A percentile compares a stretch with the other conserved stretches of the same genome.
Conservation (phyloP, 306 rosid species). For the Begonia loranthoides region DNA sequence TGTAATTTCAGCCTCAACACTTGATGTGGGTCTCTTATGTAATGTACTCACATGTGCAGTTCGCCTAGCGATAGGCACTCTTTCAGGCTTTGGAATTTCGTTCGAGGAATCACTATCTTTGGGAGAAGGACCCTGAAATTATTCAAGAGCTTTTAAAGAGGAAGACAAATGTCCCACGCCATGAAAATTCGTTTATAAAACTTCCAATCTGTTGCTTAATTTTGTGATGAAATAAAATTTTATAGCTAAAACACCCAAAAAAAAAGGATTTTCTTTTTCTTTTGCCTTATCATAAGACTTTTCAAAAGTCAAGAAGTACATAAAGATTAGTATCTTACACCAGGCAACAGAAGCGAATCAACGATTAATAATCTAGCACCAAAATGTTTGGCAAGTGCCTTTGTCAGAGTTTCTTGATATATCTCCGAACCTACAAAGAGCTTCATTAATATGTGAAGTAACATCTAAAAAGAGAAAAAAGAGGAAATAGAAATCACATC, state of each 20-base stretch:
- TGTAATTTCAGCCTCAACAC: constrained; percentile 81
- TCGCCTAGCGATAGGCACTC: constrained; percentile 38
- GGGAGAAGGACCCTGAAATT: constrained; percentile 36
- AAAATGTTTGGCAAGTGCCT: constrained; percentile 88
- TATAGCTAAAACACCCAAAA: too few species aligned
- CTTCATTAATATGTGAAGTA: neutral
- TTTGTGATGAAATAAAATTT: too few species aligned
- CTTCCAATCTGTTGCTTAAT: too few species aligned
- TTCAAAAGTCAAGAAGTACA: neutral
- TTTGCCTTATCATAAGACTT: too few species aligned
- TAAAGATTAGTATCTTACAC: constrained; percentile 44
- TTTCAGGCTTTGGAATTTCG: constrained; percentile 57
- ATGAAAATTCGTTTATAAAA: too few species aligned
- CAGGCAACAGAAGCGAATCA: constrained; percentile 70
- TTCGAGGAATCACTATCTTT: constrained; percentile 49
- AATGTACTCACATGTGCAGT: constrained; percentile 30
- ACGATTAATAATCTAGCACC: constrained; percentile 61
- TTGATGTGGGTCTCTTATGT: constrained; percentile 67
- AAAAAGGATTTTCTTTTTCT: too few species aligned
- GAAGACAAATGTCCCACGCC: too few species aligned
- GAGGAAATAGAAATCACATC: neutral
- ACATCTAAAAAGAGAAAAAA: too few species aligned
- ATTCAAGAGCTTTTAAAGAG: constrained; percentile 2
- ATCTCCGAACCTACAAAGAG: constrained; percentile 77
- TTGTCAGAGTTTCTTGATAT: constrained; percentile 81